These are phyloP conservation scores for Anastatica hierochuntica DNA, from an alignment of 345 rosid genomes.

Conservation along the genomic window DNA sequence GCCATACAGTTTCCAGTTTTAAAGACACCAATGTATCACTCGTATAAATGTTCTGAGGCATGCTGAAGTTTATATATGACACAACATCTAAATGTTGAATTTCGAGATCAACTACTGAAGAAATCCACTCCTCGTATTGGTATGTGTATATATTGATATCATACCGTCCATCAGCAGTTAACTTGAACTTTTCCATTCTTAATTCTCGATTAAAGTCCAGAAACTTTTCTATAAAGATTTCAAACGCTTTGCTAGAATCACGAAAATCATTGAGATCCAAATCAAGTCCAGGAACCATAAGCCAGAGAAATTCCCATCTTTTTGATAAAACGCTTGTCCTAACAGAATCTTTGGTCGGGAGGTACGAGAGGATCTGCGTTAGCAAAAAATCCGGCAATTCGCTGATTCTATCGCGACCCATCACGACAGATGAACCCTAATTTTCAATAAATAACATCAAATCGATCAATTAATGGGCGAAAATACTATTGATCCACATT, in stretches of 20 bases:
- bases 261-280: not conserved
- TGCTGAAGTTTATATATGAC: not conserved
- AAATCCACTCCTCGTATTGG: not conserved
- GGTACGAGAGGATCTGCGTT: not conserved
- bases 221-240: not conserved
- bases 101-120: not conserved
- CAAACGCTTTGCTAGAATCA: not conserved
- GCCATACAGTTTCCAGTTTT: not conserved
- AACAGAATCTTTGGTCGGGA: not conserved
- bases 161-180: not conserved
- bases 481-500: not conserved
- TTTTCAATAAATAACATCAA: not conserved
- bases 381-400: not conserved
- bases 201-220: not conserved
- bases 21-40: constrained; percentile 7
- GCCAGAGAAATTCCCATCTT: not conserved
- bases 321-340: not conserved
- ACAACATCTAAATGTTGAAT: not conserved
- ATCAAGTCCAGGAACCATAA: not conserved
- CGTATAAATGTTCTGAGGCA: not conserved
- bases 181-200: not conserved
- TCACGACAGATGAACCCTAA: not conserved
- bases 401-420: not conserved
- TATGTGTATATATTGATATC: not conserved
- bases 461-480: not conserved